phyloP scores from a whole-genome alignment of 768 basidiomycete species.

The Leccinellum rugosiceps region DNA sequence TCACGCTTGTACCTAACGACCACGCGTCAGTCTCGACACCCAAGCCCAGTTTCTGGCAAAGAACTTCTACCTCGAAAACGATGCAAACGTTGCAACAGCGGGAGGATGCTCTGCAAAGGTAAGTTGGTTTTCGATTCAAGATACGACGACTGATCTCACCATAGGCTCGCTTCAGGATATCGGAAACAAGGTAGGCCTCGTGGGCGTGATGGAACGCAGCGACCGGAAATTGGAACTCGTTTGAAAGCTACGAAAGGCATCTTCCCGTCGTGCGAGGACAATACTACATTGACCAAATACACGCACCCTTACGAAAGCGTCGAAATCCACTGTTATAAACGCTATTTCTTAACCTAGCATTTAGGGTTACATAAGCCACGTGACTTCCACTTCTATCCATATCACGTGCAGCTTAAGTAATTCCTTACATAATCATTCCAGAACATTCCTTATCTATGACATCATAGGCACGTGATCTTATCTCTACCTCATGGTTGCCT shows the following conservation, averaged over 20 bases:
- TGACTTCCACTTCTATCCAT: too few relatives aligned
- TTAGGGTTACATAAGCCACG: too few relatives aligned
- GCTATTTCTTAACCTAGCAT: too few relatives aligned
- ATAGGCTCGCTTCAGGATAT: slow-evolving; percentile 67
- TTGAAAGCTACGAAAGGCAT: slow-evolving; percentile 48
- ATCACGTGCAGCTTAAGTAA: too few relatives aligned
- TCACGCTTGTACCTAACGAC: slow-evolving; percentile 54
- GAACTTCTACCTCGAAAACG: slow-evolving; percentile 38
- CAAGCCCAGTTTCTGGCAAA: background rate
- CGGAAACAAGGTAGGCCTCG: slow-evolving; percentile 79
- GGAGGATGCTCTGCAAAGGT: slow-evolving; percentile 45
- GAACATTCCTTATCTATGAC: too few relatives aligned
- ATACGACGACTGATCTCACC: slow-evolving; percentile 31
- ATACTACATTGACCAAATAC: background rate
- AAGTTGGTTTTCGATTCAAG: background rate
- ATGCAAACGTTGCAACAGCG: slow-evolving; percentile 70
- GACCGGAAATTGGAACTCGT: slow-evolving; percentile 78
- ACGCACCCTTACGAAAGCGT: slow-evolving; percentile 59
- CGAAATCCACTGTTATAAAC: too few relatives aligned
- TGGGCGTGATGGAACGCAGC: slow-evolving; percentile 78
- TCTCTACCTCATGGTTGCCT: too few relatives aligned
- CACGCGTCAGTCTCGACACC: background rate
- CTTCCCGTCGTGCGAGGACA: background rate
- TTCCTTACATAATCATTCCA: too few relatives aligned
- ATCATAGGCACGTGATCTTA: too few relatives aligned